Conservation (phyloP, 768 basidiomycete genomes). For the Trametes villosa region DNA sequence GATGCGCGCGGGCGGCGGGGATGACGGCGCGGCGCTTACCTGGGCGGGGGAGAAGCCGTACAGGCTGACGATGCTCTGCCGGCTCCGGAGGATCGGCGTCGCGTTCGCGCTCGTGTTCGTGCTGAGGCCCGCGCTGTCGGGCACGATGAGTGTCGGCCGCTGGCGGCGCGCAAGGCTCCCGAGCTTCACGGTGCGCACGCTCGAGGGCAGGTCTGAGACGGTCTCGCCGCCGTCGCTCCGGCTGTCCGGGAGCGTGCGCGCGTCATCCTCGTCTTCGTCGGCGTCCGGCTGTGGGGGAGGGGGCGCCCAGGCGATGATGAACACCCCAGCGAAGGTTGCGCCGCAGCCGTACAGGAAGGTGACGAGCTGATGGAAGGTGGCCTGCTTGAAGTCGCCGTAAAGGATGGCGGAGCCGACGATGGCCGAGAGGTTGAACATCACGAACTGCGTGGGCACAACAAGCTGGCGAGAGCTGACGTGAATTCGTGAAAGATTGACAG, state of each 20-base stretch:
- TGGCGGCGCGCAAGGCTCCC: slow-evolving; percentile 44
- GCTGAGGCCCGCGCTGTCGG: slow-evolving; percentile 49
- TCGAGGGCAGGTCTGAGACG: slow-evolving; percentile 27
- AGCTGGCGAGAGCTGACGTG: slow-evolving; percentile 45
- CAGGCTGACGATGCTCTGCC: slow-evolving; percentile 60
- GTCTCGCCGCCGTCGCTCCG: slow-evolving; percentile 29
- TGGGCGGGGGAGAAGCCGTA: slow-evolving; percentile 79
- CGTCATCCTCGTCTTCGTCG: slow-evolving; percentile 34
- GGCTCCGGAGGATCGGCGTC: slow-evolving; percentile 51
- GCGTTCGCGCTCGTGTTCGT: slow-evolving; percentile 28
- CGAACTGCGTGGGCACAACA: slow-evolving; percentile 95
- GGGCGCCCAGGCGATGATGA: slow-evolving; percentile 78
- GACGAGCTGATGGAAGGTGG: slow-evolving; percentile 79
- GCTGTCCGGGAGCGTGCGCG: slow-evolving; percentile 23
- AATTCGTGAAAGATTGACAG: neutral
- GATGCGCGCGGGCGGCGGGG: no score
- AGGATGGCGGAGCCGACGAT: slow-evolving; percentile 93
- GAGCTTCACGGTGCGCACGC: slow-evolving; percentile 32
- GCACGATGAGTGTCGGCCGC: slow-evolving; percentile 51
- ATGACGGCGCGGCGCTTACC: slow-evolving; percentile 39
- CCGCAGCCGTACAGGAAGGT: slow-evolving; percentile 87
- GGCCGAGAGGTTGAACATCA: slow-evolving; percentile 90
- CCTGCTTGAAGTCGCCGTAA: slow-evolving; percentile 89
- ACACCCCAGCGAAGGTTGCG: slow-evolving; percentile 90
- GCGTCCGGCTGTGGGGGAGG: slow-evolving; percentile 28